Evolutionary conservation across 805 yeast species (phyloP).

Genomic region (Grigorovia transvaalensis): DNA sequence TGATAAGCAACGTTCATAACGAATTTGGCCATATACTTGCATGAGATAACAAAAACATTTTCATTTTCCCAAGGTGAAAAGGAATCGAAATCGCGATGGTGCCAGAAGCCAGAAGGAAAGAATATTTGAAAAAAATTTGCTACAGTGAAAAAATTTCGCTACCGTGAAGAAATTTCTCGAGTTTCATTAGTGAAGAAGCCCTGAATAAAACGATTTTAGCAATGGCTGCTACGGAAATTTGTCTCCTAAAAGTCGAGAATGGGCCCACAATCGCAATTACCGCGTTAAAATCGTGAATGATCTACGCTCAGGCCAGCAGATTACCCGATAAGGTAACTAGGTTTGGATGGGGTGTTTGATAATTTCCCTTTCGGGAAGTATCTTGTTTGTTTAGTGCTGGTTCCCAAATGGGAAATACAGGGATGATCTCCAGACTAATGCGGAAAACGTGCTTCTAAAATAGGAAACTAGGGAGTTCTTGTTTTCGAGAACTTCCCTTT

Average conservation of each 20-base stretch:
- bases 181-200: no score
- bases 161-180: no score
- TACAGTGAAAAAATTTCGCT: no score
- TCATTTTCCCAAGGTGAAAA: no score
- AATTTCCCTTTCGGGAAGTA: not conserved
- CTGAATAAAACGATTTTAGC: not conserved
- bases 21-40: no score
- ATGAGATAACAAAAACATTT: no score
- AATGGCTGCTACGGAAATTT: not conserved
- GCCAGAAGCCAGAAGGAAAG: no score
- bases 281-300: not conserved
- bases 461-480: not conserved
- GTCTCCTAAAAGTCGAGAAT: not conserved
- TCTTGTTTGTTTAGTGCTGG: not conserved
- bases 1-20: no score
- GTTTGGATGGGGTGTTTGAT: not conserved
- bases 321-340: not conserved
- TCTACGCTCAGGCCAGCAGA: not conserved
- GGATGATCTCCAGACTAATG: not conserved
- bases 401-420: not conserved
- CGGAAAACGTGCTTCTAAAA: not conserved
- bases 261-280: not conserved
- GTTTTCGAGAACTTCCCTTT: not conserved
- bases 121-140: no score
- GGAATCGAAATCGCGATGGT: no score